Evolutionary conservation across 352 stramenopile genomes (phyloP).

Genomic region (Phytophthora hibernalis): DNA sequence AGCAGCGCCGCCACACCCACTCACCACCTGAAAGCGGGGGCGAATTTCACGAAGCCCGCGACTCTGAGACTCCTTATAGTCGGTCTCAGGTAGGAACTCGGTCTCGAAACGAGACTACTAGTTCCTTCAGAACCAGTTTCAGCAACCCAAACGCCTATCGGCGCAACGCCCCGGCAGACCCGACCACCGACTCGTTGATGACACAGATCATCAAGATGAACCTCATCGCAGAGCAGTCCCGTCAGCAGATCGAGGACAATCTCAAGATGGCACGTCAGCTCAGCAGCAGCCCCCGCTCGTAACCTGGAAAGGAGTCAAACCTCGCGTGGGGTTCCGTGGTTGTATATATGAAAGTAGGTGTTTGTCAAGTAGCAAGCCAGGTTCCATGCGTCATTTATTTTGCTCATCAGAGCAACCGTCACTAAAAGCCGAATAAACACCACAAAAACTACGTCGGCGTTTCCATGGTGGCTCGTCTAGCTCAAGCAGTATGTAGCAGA

Average conservation of each 20-base stretch:
- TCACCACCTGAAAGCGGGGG: slow-evolving; percentile 15
- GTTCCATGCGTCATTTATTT: slow-evolving; percentile 40
- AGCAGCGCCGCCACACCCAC: slow-evolving; percentile 24
- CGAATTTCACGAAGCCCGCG: slow-evolving; percentile 29
- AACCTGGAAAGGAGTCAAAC: slow-evolving; percentile 22
- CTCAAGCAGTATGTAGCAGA: slow-evolving; percentile 45
- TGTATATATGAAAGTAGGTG: slow-evolving; percentile 28
- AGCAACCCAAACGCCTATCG: slow-evolving; percentile 20
- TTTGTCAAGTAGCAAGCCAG: slow-evolving; percentile 28
- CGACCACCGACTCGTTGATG: slow-evolving; percentile 66
- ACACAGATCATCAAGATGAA: slow-evolving; percentile 81
- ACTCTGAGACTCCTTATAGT: slow-evolving; percentile 38
- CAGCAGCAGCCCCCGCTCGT: slow-evolving; percentile 34
- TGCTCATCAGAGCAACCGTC: slow-evolving; percentile 23
- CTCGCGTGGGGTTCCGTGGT: slow-evolving; percentile 30
- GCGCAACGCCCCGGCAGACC: slow-evolving; percentile 11
- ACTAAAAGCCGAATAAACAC: slow-evolving; percentile 34
- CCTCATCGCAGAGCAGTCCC: slow-evolving; percentile 72
- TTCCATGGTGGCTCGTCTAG: slow-evolving; percentile 17
- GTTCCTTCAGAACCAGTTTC: slow-evolving; percentile 22
- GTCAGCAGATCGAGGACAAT: slow-evolving; percentile 67
- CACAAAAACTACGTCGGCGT: slow-evolving; percentile 20
- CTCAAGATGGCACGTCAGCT: slow-evolving; percentile 61
- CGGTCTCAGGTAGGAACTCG: slow-evolving; percentile 18
- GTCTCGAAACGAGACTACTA: slow-evolving; percentile 5